Base-by-base conservation (phyloP, 108 stramenopile species). In the Cyclotella cryptica region DNA sequence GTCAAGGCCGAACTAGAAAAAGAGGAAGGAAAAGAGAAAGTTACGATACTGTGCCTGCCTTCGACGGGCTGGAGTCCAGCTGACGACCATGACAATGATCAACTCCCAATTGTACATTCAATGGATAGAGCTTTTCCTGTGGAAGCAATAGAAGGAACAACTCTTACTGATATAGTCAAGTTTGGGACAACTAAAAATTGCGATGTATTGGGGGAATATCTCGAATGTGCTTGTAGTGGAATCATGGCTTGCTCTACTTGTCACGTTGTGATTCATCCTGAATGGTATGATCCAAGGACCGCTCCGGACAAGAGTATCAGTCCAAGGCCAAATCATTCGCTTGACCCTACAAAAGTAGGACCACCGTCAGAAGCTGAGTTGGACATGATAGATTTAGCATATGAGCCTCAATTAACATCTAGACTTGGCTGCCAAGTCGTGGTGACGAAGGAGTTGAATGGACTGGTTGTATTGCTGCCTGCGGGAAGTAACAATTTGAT, bases 211-310 rank as follows among this genome's bases (percentile, higher is more conserved):
- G 84, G 76, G 9, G 87, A 88, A 70, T 88, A 89, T 69, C 67
- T 92, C n/a, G 91, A 92, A 76, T 89, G 92, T 41, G 88, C 87
- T 1, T 93, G 92, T 66, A 84, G 86, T 54, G 92, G 92, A 17
- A 87, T 87, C 58, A 89, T 88, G 86, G 87, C 88, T 8, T 93
- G 92, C 64, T 93, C 88, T 15, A 93, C 92, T 18, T 93, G 92
- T 63, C 92, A 93, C 63, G 83, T 93, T 7, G 85, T 86, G 22
- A 75, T 93, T 21, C 84, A 90, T 70, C 87, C 88, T 7, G 84
- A 86, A n/a, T 84, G 84, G 68, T 82, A 78, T 45, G 75, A 82
- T 54, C 41, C 79, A 41, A 72, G 52, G 24, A 43, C 39, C 9
- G 24, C 8, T 10, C 22, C 27, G 22, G 61, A 47, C 57, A 41